Evolutionary conservation across 192 early-diverging fungal genomes (phyloP), one percentile per base, ranked within the genome.

Genomic region (Coemansia javaensis): DNA sequence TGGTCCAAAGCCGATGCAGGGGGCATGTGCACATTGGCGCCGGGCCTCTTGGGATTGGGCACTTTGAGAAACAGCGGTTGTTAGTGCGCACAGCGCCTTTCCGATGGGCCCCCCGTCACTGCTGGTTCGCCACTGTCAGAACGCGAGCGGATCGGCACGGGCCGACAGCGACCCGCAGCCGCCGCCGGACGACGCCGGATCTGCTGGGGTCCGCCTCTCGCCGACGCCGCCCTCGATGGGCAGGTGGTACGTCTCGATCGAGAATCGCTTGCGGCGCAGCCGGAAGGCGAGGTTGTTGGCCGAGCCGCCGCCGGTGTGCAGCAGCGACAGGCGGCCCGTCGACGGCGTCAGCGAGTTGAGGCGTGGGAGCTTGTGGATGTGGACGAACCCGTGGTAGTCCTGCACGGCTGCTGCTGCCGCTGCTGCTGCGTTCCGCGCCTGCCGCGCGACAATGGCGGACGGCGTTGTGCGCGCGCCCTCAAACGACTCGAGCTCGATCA

Each of bases 401-500:
- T 82, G 55, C 28, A 28, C 45, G 10, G 54, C 61, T 1, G 82
- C 79, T 28, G 84, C 86, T 0, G 80, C 56, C 3, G 25, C 25
- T 7, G 25, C 25, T 70, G 59, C 28, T 81, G 63, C 9, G 72
- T 77, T 9, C 28, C 28, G 5, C 7, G 28, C 8, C 34, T 75
- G 68, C 11, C 77, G 56, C 7, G 77, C 77, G 4, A 83, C 82
- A 75, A 56, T 48, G 22, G 59, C 59, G 17, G 66, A 21, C 12
- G 63, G 58, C 47, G 50, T 36, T 21, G 50, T 42, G 45, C 47
- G 52, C 21, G 54, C 69, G 78, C 90, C 89, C 35, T 89, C 88
- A 82, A 98, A 98, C 5, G 93, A 96, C 66, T 96, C 90, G 13
- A 98, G 78, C 59, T 87, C 86, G 21, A 98, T 65, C 0, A 91